These are phyloP conservation scores for Punica granatum DNA, from an alignment of 345 rosid genomes.

Conservation along the genomic window DNA sequence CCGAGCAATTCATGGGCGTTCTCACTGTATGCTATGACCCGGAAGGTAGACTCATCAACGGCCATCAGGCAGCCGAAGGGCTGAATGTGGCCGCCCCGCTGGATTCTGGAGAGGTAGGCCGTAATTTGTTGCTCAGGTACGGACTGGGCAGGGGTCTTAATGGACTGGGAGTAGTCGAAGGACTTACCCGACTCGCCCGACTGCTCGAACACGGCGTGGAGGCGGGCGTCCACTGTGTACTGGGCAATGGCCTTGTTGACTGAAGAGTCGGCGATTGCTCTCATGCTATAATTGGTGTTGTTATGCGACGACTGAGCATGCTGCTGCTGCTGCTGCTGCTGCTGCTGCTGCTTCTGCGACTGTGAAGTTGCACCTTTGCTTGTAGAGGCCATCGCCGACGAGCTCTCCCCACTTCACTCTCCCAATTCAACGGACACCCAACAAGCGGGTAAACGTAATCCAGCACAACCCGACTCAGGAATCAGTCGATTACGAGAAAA, in stretches of 20 bases:
- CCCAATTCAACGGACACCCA: background rate
- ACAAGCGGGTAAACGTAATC: background rate
- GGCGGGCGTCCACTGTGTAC: slow-evolving; percentile 87
- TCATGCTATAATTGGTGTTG: slow-evolving; percentile 2
- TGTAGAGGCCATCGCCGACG: background rate
- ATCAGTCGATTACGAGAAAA: background rate
- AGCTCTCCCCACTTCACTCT: background rate
- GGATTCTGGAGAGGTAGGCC: slow-evolving; percentile 73
- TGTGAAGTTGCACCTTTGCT: background rate
- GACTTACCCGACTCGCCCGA: slow-evolving; percentile 87
- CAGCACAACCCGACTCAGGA: background rate
- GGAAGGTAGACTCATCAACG: slow-evolving; percentile 59
- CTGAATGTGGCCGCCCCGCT: slow-evolving; percentile 86
- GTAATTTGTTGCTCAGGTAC: slow-evolving; percentile 86
- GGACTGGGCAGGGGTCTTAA: slow-evolving; percentile 46
- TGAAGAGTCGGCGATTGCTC: slow-evolving; percentile 28
- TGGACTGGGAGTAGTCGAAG: slow-evolving; percentile 75
- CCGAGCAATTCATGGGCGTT: slow-evolving; percentile 92
- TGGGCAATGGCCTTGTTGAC: slow-evolving; percentile 88
- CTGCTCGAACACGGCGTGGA: slow-evolving; percentile 87
- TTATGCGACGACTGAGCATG: background rate
- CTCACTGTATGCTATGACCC: slow-evolving; percentile 69
- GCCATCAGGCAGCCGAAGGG: slow-evolving; percentile 92
- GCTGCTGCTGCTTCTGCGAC: background rate
- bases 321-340: background rate